Base-by-base conservation (phyloP, 2,329 filamentous ascomycete genomes). In the Aureobasidium vineae region DNA sequence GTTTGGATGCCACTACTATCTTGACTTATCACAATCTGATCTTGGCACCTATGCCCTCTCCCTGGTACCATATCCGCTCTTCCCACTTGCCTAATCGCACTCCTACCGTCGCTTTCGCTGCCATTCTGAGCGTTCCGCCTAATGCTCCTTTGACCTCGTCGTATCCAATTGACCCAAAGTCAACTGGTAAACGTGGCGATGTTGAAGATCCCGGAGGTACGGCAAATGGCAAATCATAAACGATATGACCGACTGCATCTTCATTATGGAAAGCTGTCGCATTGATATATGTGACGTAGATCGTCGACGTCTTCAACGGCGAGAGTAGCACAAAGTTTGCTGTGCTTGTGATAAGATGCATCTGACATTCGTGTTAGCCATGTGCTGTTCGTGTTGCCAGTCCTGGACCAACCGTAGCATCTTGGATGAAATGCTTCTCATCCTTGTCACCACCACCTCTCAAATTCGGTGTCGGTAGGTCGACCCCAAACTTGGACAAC, bases 281-380 rank as follows among this genome's bases (percentile, higher is more conserved):
- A 73, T 96, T 89, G 72, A 98, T 85, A 60, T 82, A 84, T 43
- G 91, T 91, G 69, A 99, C 85, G 71, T 87, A 90, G 21, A 98
- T 78, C 0, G 87, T 91, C 61, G 90, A 90, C 67, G 87, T 81
- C 47, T 82, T 79, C 10, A 98, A 81, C 0, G 95, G 95, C 0
- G 93, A 97, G 45, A 88, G 83, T 26, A 98, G 83, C 0, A 86
- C 88, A 77, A 99, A 97, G 0, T 89, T 87, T 3, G 94, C 94
- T 0, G 92, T 92, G 0, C 92, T 96, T 19, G 91, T 90, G 69
- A 95, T 84, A 63, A 98, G 78, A 78, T 98, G 92, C 77, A 99
- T 82, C 76, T 77, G 66, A 59, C 7, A 10, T 7, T 33, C 19
- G 10, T 40, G 54, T 66, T 45, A 66, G 54, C 15, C 8, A 3